These are phyloP conservation scores for Fusarium heterosporum DNA, from an alignment of 2,329 filamentous ascomycete genomes.

Conservation along the genomic window DNA sequence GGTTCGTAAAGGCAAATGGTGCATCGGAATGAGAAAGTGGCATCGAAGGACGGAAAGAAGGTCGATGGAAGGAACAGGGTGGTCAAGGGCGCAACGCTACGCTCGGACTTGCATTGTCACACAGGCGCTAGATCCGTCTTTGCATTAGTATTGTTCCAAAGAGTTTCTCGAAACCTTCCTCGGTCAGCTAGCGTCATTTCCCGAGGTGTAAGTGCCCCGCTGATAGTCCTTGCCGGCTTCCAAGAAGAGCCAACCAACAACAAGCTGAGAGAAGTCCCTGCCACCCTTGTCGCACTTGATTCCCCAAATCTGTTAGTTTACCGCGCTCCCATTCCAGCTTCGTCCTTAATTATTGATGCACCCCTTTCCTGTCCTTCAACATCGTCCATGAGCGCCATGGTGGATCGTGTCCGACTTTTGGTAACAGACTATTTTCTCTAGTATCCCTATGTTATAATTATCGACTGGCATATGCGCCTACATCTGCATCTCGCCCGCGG, in stretches of 20 bases:
- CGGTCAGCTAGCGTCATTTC: constrained; percentile 50
- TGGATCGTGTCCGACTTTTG: constrained; percentile 24
- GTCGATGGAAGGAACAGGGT: constrained; percentile 36
- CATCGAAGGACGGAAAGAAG: constrained; percentile 33
- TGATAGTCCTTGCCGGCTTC: constrained; percentile 30
- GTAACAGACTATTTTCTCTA: constrained; percentile 5
- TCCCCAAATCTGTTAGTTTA: constrained; percentile 24
- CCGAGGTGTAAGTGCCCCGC: constrained; percentile 42
- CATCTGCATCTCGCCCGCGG: constrained; percentile 7
- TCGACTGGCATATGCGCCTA: constrained; percentile 31
- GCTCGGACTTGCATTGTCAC: constrained; percentile 34
- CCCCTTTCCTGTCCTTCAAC: constrained; percentile 27
- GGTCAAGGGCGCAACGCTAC: constrained; percentile 38
- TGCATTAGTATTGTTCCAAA: constrained; percentile 45
- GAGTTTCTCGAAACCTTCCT: constrained; percentile 55
- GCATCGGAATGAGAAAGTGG: constrained; percentile 35
- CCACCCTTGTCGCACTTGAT: constrained; percentile 19
- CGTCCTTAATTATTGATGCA: constrained; percentile 9
- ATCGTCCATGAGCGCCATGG: constrained; percentile 31
- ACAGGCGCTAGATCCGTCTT: constrained; percentile 33
- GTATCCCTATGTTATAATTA: constrained; percentile 21
- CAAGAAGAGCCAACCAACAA: constrained; percentile 47
- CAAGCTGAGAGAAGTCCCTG: constrained; percentile 14
- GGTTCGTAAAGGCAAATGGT: neutral
- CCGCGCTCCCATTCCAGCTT: constrained; percentile 17